Evolutionary conservation across 2,329 filamentous ascomycete genomes (phyloP).

Genomic region (Dactylonectria estremocensis): DNA sequence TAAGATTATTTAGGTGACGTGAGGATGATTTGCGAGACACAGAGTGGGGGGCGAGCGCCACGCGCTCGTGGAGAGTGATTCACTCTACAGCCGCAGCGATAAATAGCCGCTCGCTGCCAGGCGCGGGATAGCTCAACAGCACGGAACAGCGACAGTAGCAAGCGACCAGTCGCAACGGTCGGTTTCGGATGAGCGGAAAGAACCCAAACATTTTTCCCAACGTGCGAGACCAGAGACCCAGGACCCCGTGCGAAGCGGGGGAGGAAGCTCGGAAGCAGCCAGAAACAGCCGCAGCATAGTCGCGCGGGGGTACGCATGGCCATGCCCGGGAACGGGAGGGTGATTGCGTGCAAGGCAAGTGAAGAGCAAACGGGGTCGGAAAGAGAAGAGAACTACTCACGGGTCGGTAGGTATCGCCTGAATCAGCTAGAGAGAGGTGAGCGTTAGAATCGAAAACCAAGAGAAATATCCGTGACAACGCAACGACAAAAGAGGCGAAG

Average conservation of each 20-base stretch:
- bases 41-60: conserved; percentile 27
- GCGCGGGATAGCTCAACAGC: conserved; percentile 5
- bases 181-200: conserved; percentile 44
- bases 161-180: conserved; percentile 31
- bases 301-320: conserved; percentile 44
- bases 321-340: conserved; percentile 27
- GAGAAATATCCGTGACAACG: conserved; percentile 45
- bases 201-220: conserved; percentile 30
- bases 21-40: conserved; percentile 26
- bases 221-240: conserved; percentile 34
- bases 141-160: conserved; percentile 7
- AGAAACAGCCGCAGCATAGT: conserved; percentile 34
- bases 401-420: conserved; percentile 73
- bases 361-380: conserved; percentile 26
- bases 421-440: conserved; percentile 69
- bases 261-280: conserved; percentile 32
- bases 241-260: conserved; percentile 38
- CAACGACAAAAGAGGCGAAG: conserved; percentile 45
- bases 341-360: conserved; percentile 36
- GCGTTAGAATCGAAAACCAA: conserved; percentile 45
- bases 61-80: conserved; percentile 27
- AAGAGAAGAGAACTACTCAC: conserved; percentile 59
- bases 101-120: conserved; percentile 18
- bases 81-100: conserved; percentile 11
- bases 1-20: conserved; percentile 24